phyloP scores from a whole-genome alignment of 306 rosid genomes.

The Citrullus amarus region DNA sequence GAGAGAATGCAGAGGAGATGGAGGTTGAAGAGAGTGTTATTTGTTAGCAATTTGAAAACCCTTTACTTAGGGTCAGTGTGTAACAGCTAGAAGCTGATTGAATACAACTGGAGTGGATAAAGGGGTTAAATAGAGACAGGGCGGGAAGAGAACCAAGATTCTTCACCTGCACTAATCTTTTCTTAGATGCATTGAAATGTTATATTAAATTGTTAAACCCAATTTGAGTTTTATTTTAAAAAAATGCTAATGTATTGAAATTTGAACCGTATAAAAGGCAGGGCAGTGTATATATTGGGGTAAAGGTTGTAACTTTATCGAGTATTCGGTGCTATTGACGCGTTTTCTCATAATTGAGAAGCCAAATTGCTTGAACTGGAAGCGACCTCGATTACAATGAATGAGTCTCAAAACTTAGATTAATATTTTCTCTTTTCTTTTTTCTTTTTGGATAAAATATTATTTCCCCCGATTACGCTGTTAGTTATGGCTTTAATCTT shows the following conservation, averaged over 20 bases:
- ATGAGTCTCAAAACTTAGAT: not conserved
- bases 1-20: not conserved
- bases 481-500: not conserved
- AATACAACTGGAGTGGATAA: slow-evolving; percentile 7
- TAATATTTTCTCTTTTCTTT: not conserved
- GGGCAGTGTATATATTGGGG: not conserved
- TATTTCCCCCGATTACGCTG: slow-evolving; percentile 5
- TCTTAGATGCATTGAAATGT: not conserved
- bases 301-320: not conserved
- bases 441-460: not conserved
- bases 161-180: not conserved
- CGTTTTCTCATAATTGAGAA: slow-evolving; percentile 5
- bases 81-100: not conserved
- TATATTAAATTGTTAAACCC: not conserved
- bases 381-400: not conserved
- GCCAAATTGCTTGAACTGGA: not conserved
- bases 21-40: not conserved
- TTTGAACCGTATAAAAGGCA: not conserved
- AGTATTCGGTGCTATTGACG: slow-evolving; percentile 2
- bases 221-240: not conserved
- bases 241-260: not conserved
- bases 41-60: not conserved
- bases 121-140: slow-evolving; percentile 22
- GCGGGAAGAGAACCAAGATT: slow-evolving; percentile 23
- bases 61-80: not conserved